Evolutionary conservation across 306 rosid species (phyloP), one percentile per base, ranked within the genome.

Genomic region (Morella rubra): DNA sequence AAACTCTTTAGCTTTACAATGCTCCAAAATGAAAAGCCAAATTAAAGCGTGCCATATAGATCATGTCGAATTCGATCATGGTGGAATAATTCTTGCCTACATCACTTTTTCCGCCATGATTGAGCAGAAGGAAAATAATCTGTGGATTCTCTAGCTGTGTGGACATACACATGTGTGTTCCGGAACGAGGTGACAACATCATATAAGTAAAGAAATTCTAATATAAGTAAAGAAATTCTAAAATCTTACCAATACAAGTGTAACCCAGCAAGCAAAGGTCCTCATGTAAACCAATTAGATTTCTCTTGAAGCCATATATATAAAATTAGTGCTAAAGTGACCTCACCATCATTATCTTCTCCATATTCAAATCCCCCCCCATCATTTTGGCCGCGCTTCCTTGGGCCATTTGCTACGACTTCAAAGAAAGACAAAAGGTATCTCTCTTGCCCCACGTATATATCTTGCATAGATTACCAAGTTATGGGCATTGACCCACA

Each of bases 101-200:
- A 27, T 4, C 72, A 20, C 71, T 66, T 77, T 73, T 55, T 58
- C 50, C 82, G 71, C 53, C 71, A 84, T 85, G 73, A 85, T 86
- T 49, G 81, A 79, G 77, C 50, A 49, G 52, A 84, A 70, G 84
- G 77, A 84, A 83, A 60, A 12, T 72, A 60, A 24, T 58, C 24
- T 44, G 41, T 22, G 82, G 73, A 77, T 77, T 61, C 73, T 70
- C 55, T 58, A 14, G 41, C 76, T 70, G 73, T 76, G 24, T 69
- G 73, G 77, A 82, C 78, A 32, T 2, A 32, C 37, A 68, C 77
- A 80, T 58, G 77, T 72, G 72, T 84, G 79, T 74, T 54, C 76
- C 80, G 77, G 54, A 79, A 84, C 84, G 76, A 79, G 85, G 87
- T 79, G 91, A 84, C 90, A 83, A 37, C 76, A 88, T 85, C 76